Evolutionary conservation across 2,329 filamentous ascomycete species (phyloP), one percentile per base, ranked within the genome.

Genomic region (Teratosphaeriaceae sp.): DNA sequence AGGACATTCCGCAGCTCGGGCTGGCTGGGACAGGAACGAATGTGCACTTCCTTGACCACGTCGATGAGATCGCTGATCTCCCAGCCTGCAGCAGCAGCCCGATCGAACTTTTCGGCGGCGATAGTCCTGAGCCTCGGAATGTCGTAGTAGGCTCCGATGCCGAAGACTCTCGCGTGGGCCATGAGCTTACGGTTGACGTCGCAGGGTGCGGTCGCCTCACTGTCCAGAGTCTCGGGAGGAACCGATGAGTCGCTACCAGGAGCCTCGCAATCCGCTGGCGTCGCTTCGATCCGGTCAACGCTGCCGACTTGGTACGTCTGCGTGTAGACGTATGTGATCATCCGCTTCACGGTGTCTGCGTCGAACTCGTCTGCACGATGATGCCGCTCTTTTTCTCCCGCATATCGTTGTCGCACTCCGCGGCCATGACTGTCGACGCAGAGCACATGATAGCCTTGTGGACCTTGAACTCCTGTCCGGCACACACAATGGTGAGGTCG

Each of bases 1-100:
- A 42, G 26, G 73, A 69, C 0, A 68, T 66, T 29, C 66, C 68
- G 36, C 38, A 38, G 15, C 30, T 15, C 21, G 26, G 26, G 11
- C 15, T 42, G 20, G 11, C 8, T 23, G 5, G 15, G 23, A 26
- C 31, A 22, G n/a, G 34, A 16, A 4, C 36, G 18, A 11, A 13
- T 26, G 37, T 37, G 12, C 27, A 51, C 44, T 18, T 50, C 45
- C 5, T 38, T 37, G 20, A 48, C 41, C 15, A 49, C 43, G 8
- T 48, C 22, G 33, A 42, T 35, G 46, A 50, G 49, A 18, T 41
- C 39, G 1, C 45, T 29, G 11, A 44, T 13, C 9, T 42, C 18
- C 5, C 13, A 31, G 9, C 15, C 36, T 15, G 24, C 6, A 11
- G 45, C 20, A 15, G 36, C 16, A 5, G 21, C 16, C 5, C 23